Evolutionary conservation across 257 asterid species (phyloP), one percentile per base, ranked within the genome.

Genomic region (Paraleonurus japonicus): DNA sequence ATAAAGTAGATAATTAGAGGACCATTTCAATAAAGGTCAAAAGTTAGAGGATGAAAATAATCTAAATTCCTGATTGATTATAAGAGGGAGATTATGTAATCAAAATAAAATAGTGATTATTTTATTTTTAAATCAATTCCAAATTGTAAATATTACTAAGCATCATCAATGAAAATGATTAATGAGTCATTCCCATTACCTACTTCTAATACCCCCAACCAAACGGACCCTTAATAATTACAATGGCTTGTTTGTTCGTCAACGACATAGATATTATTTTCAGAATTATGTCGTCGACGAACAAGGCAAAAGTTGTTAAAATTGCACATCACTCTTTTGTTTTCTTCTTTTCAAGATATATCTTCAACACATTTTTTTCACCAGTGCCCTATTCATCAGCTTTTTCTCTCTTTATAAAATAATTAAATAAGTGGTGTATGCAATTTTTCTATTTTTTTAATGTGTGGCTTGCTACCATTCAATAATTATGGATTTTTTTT

Each of bases 301-400:
- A n/a, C 84, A 76, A 73, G 65, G 66, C 77, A 43, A 51, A 80
- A 73, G 81, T 81, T 75, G 85, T 79, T 76, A 78, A 73, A 69
- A 80, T 83, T 83, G 81, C 87, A 68, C 80, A 67, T 83, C 83
- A 77, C 45, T 72, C 28, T 60, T 77, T 77, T 78, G 81, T 70
- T 77, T 20, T 78, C 76, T 75, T 82, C 48, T 51, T 73, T 24
- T 57, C 3, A 7, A 32, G 37, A 32, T 32, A 65, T 60, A 75
- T 69, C 66, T 61, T n/a, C 30, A 37, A 24, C 61, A 63, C 39
- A 65, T 41, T 62, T n/a, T n/a, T n/a, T 39, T 35, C 65, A 69
- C 57, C 79, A 53, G 58, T 69, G 28, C 43, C 55, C 7, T 19
- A 5, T 27, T 24, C 1, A 57, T 23, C 33, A 20, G 27, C 15